These are phyloP conservation scores for Psilocybe sp. DNA, from an alignment of 768 basidiomycete species.

Conservation along the genomic window DNA sequence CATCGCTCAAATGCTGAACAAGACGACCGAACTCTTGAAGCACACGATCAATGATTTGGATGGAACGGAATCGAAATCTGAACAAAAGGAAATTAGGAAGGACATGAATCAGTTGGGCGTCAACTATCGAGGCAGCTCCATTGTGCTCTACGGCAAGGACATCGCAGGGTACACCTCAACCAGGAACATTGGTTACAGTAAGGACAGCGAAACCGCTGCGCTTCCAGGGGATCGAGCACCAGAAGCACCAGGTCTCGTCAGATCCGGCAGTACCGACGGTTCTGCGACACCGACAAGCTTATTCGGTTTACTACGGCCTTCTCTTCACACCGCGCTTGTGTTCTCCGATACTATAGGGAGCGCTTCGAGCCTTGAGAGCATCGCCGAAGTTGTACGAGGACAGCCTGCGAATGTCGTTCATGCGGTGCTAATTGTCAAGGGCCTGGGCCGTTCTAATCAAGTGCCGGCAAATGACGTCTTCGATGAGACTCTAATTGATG, in stretches of 20 bases:
- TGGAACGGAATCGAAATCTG: neutral
- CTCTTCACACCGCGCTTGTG: slow-evolving; percentile 7
- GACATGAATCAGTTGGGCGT: slow-evolving; percentile 40
- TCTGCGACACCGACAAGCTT: neutral
- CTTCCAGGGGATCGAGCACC: slow-evolving; percentile 15
- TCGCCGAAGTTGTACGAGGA: slow-evolving; percentile 2
- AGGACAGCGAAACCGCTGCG: slow-evolving; percentile 9
- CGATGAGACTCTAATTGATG: slow-evolving; percentile 8
- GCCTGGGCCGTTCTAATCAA: neutral
- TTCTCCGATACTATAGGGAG: slow-evolving; percentile 5
- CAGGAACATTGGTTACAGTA: slow-evolving; percentile 4
- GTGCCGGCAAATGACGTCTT: neutral
- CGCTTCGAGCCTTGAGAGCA: neutral
- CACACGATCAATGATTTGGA: slow-evolving; percentile 3
- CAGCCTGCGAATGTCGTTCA: slow-evolving; percentile 11
- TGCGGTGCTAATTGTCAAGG: slow-evolving; percentile 6
- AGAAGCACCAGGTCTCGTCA: slow-evolving; percentile 8
- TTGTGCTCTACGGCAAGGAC: slow-evolving; percentile 36
- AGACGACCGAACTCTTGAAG: slow-evolving; percentile 24
- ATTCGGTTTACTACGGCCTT: slow-evolving; percentile 6
- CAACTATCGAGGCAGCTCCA: slow-evolving; percentile 49
- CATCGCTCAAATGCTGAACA: slow-evolving; percentile 33
- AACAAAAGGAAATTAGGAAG: slow-evolving; percentile 13
- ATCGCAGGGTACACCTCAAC: neutral
- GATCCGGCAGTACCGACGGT: neutral